Base-by-base conservation (phyloP, 2,329 filamentous ascomycete genomes). In the Aspergillus neotritici region DNA sequence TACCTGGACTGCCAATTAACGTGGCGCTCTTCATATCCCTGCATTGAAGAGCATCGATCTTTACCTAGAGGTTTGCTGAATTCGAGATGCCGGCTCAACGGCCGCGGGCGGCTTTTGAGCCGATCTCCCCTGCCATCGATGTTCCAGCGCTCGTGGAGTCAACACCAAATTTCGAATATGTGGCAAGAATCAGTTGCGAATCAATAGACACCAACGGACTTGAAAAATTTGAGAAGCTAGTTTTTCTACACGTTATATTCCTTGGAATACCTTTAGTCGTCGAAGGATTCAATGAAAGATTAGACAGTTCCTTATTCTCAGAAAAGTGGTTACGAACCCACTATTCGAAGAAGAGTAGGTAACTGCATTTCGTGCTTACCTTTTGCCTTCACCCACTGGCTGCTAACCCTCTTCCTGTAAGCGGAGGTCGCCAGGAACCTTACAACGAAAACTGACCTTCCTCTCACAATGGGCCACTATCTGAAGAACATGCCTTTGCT, bases 211-310 rank as follows among this genome's bases (percentile, higher is more conserved):
- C 80, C 39, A 80, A 94, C 45, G 86, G 87, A 2, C 74, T 86
- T 15, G 80, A 86, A 38, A 79, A 83, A 30, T 94, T 98, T 48
- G 89, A 96, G 66, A 87, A 87, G 64, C 76, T 97, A 8, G 83
- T 97, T 0, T 71, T 84, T 36, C 74, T 89, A 5, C 86, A 94
- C 66, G 89, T 97, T 12, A 83, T 96, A 40, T 75, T 84, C 37
- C 84, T 83, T 17, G 93, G 93, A 2, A 89, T 88, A 54, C 93
- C 93, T 2, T 73, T 98, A 5, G 86, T 97, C 9, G 85, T 98
- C 42, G 88, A 94, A 58, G 88, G 88, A 13, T 97, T 93, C 75
- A 79, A 94, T 49, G 73, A 81, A 30, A 75, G 79, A 25, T 69
- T 96, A 33, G 86, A 93, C 40, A 78, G 79, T 34, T 80, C 80